Evolutionary conservation across 805 yeast species (phyloP).

Genomic region (Scheffersomyces lignosus): DNA sequence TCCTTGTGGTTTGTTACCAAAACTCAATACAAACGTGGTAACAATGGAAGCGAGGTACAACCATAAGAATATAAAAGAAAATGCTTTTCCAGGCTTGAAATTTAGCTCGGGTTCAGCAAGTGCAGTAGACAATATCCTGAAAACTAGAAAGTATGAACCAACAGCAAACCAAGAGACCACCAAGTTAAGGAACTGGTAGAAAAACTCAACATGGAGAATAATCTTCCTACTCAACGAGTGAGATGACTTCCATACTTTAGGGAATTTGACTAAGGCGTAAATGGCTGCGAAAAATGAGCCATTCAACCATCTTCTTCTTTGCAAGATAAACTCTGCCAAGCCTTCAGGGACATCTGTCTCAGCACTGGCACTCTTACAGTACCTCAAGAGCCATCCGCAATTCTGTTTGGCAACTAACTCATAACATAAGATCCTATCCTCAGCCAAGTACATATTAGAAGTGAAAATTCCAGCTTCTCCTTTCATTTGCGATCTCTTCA

Average conservation of each 20-base stretch:
- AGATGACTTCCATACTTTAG: slow-evolving; percentile 83
- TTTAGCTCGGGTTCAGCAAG: slow-evolving; percentile 62
- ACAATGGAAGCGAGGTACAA: slow-evolving; percentile 76
- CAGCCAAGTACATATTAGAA: slow-evolving; percentile 95
- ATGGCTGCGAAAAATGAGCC: slow-evolving; percentile 98
- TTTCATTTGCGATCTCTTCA: slow-evolving; percentile 39
- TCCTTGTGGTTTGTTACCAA: slow-evolving; percentile 94
- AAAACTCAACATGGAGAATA: slow-evolving; percentile 81
- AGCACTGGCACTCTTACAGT: slow-evolving; percentile 90
- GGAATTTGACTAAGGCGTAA: slow-evolving; percentile 81
- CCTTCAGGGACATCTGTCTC: slow-evolving; percentile 96
- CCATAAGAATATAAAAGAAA: slow-evolving; percentile 83
- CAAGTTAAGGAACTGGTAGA: slow-evolving; percentile 79
- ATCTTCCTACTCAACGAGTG: slow-evolving; percentile 81
- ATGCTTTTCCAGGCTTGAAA: slow-evolving; percentile 71
- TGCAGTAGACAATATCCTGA: slow-evolving; percentile 82
- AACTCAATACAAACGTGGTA: slow-evolving; percentile 82
- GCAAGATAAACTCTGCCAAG: slow-evolving; percentile 92
- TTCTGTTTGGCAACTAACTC: slow-evolving; percentile 85
- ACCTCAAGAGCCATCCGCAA: slow-evolving; percentile 86
- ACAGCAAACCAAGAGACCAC: slow-evolving; percentile 89
- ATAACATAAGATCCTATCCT: slow-evolving; percentile 95
- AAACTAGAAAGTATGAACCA: slow-evolving; percentile 88
- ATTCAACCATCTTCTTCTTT: slow-evolving; percentile 97
- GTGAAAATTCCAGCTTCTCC: slow-evolving; percentile 73